Conservation (phyloP, 164 flowering plant genomes). For the Liquidambar formosana region DNA sequence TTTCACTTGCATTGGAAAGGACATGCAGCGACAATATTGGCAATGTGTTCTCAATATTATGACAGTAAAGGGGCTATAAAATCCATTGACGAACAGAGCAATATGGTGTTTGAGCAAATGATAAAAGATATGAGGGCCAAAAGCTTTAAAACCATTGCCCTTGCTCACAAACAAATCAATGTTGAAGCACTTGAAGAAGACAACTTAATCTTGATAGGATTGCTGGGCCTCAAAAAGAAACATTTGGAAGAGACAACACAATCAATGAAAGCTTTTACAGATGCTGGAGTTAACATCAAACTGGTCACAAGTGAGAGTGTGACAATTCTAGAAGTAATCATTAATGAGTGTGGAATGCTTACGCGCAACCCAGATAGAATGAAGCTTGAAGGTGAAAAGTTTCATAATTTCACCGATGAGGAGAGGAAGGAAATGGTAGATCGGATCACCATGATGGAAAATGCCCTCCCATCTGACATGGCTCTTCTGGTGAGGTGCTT, state of each 20-base stretch:
- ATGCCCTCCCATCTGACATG: slow-evolving; percentile 15
- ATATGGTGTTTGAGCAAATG: background rate
- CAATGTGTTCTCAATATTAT: slow-evolving; percentile 28
- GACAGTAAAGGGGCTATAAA: slow-evolving; percentile 16
- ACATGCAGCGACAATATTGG: slow-evolving; percentile 18
- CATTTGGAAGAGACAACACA: slow-evolving; percentile 2
- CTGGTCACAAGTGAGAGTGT: slow-evolving; percentile 23
- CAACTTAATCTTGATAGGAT: slow-evolving; percentile 22
- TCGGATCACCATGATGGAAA: slow-evolving; percentile 18
- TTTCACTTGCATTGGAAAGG: slow-evolving; percentile 21
- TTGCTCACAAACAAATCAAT: slow-evolving; percentile 14
- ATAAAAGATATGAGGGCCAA: slow-evolving; percentile 12
- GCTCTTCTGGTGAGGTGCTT: slow-evolving; percentile 13
- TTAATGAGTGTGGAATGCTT: slow-evolving; percentile 9
- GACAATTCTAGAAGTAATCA: slow-evolving; percentile 1
- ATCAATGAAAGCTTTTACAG: slow-evolving; percentile 1
- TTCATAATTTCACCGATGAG: background rate
- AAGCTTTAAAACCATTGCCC: slow-evolving; percentile 17
- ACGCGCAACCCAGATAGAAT: background rate
- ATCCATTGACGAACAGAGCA: slow-evolving; percentile 10
- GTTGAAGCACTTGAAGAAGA: slow-evolving; percentile 2
- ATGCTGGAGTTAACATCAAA: slow-evolving; percentile 21
- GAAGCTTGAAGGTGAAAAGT: slow-evolving; percentile 16
- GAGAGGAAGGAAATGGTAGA: slow-evolving; percentile 14
- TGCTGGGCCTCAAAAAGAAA: slow-evolving; percentile 15